Evolutionary conservation across 805 yeast species (phyloP).

Genomic region (Teunomyces funiuensis): DNA sequence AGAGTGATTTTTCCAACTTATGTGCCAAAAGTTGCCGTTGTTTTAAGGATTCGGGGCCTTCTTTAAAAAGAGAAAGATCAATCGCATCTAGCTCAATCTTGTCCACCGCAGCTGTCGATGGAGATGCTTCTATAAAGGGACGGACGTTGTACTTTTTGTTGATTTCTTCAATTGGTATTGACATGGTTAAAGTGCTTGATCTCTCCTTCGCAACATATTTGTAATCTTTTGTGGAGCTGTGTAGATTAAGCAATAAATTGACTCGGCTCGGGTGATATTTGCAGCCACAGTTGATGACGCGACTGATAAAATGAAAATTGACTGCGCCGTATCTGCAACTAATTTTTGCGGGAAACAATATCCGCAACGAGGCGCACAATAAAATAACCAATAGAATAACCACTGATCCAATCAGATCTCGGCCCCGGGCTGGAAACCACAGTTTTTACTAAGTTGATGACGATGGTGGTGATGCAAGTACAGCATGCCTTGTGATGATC

Average conservation of each 20-base stretch:
- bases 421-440: too few species aligned
- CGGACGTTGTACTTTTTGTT: conserved; percentile 28
- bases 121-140: conserved; percentile 28
- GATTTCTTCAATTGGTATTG: conserved; percentile 10
- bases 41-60: conserved; percentile 34
- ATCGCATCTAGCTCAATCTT: conserved; percentile 32
- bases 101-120: conserved; percentile 17
- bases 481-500: too few species aligned
- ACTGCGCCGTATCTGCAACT: background rate
- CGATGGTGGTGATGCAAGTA: too few species aligned
- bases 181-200: background rate
- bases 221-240: too few species aligned
- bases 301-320: background rate
- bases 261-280: conserved; percentile 2
- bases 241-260: too few species aligned
- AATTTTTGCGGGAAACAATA: background rate
- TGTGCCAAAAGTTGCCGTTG: conserved; percentile 33
- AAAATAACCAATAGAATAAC: background rate
- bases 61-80: conserved; percentile 35
- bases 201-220: too few species aligned
- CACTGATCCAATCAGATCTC: too few species aligned
- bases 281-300: conserved; percentile 9
- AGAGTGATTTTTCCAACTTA: conserved; percentile 38
- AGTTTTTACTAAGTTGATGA: too few species aligned
- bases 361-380: background rate